Conservation (phyloP, 768 basidiomycete species). For the Coprinopsis marcescibilis region DNA sequence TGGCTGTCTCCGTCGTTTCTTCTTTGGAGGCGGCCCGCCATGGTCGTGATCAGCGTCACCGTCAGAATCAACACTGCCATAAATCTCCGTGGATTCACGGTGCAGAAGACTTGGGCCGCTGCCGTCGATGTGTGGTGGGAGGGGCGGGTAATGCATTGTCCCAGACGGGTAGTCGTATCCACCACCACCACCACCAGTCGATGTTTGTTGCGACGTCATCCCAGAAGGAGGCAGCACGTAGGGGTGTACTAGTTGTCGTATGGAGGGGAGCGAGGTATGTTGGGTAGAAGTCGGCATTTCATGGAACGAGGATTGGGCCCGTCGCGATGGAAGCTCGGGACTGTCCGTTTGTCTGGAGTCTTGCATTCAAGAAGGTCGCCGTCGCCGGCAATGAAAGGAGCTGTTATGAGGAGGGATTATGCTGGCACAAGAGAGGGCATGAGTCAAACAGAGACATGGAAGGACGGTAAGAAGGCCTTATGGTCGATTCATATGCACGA, state of each 20-base stretch:
- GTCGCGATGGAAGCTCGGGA: slow-evolving; percentile 13
- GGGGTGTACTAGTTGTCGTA: slow-evolving; percentile 63
- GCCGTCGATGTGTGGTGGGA: slow-evolving; percentile 5
- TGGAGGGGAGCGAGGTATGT: slow-evolving; percentile 52
- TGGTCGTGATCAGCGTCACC: slow-evolving; percentile 47
- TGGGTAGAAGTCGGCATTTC: slow-evolving; percentile 18
- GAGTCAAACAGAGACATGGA: slow-evolving; percentile 23
- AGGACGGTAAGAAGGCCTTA: slow-evolving; percentile 27
- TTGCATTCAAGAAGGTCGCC: slow-evolving; percentile 16
- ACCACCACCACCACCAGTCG: neutral
- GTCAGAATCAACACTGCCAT: slow-evolving; percentile 48
- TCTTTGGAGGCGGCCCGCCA: slow-evolving; percentile 66
- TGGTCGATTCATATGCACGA: slow-evolving; percentile 21
- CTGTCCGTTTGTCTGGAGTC: neutral
- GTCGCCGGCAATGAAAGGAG: slow-evolving; percentile 19
- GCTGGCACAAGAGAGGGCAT: slow-evolving; percentile 16
- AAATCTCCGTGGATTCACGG: slow-evolving; percentile 23
- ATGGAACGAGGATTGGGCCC: slow-evolving; percentile 17
- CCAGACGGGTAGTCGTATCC: neutral
- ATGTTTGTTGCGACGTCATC: slow-evolving; percentile 11
- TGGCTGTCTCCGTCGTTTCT: slow-evolving; percentile 77
- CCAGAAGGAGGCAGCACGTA: slow-evolving; percentile 48
- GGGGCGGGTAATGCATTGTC: slow-evolving; percentile 11
- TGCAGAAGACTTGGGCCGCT: slow-evolving; percentile 11
- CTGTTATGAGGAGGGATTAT: slow-evolving; percentile 20